Evolutionary conservation across 2,329 filamentous ascomycete species (phyloP).

Genomic region (Pseudomassariella vexata): DNA sequence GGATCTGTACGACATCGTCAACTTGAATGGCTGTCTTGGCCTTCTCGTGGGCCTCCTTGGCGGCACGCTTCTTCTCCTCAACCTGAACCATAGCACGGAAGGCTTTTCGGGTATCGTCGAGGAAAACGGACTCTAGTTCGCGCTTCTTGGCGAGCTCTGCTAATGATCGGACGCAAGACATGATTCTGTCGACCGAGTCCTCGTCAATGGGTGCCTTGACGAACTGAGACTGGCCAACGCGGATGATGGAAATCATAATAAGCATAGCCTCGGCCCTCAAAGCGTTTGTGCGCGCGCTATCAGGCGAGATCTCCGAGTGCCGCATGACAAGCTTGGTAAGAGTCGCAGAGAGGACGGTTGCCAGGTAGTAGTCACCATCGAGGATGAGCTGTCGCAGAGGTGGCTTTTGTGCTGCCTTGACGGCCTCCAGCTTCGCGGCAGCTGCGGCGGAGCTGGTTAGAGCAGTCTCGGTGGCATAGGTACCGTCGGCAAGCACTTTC

Average conservation of each 20-base stretch:
- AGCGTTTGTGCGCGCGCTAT: constrained; percentile 83
- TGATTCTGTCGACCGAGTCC: constrained; percentile 96
- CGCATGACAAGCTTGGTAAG: constrained; percentile 98
- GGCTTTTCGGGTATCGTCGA: constrained; percentile 90
- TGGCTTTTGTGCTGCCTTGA: constrained; percentile 95
- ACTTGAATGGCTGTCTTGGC: constrained; percentile 93
- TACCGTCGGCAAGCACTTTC: constrained; percentile 91
- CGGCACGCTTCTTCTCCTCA: constrained; percentile 96
- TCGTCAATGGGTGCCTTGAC: constrained; percentile 97
- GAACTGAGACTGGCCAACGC: constrained; percentile 97
- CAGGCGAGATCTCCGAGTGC: constrained; percentile 85
- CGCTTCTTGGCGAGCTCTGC: constrained; percentile 87
- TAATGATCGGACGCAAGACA: constrained; percentile 91
- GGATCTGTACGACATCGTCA: constrained; percentile 88
- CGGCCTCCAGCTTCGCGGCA: constrained; percentile 87
- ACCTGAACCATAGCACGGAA: constrained; percentile 97
- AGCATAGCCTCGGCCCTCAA: constrained; percentile 96
- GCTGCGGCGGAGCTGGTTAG: constrained; percentile 88
- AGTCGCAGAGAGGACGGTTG: constrained; percentile 90
- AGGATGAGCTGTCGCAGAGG: constrained; percentile 91
- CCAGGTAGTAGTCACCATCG: constrained; percentile 94
- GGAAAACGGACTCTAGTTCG: constrained; percentile 84
- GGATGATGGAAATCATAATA: constrained; percentile 98
- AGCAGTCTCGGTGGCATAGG: constrained; percentile 94
- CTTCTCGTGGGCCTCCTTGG: constrained; percentile 86